phyloP scores from a whole-genome alignment of 148 eudicot genomes.

The Fagopyrum tataricum region DNA sequence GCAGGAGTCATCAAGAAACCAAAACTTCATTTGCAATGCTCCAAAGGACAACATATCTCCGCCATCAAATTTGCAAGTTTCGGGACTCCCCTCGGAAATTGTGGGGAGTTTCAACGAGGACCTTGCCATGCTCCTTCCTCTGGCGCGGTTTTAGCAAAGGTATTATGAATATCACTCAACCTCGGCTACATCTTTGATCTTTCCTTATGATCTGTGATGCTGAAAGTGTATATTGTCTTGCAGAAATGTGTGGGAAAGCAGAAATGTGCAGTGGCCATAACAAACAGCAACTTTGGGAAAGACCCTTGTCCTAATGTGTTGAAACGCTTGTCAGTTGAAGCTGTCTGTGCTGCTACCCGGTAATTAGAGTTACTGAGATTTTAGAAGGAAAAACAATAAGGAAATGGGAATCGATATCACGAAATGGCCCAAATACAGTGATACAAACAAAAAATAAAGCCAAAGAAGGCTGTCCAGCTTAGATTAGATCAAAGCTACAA shows the following conservation, averaged over 20 bases:
- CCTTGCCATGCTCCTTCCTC: slow-evolving; percentile 69
- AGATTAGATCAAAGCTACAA: slow-evolving; percentile 1
- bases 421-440: background rate
- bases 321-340: slow-evolving; percentile 85
- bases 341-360: slow-evolving; percentile 40
- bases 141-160: slow-evolving; percentile 53
- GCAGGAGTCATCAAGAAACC: slow-evolving; percentile 29
- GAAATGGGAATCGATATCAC: background rate
- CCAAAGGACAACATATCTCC: slow-evolving; percentile 53
- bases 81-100: slow-evolving; percentile 78
- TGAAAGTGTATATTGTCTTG: background rate
- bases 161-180: slow-evolving; percentile 15
- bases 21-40: slow-evolving; percentile 54
- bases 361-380: background rate
- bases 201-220: background rate
- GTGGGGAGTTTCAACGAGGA: slow-evolving; percentile 67
- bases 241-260: slow-evolving; percentile 83
- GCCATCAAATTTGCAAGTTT: slow-evolving; percentile 83
- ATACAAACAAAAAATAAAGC: slow-evolving; percentile 3
- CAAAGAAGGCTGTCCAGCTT: background rate
- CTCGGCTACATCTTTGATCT: background rate
- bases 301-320: slow-evolving; percentile 87
- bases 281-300: slow-evolving; percentile 62
- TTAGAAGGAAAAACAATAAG: background rate
- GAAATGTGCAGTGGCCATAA: slow-evolving; percentile 63